Evolutionary conservation across 2,329 filamentous ascomycete species (phyloP), one percentile per base, ranked within the genome.

Genomic region (Huntiella decipiens): DNA sequence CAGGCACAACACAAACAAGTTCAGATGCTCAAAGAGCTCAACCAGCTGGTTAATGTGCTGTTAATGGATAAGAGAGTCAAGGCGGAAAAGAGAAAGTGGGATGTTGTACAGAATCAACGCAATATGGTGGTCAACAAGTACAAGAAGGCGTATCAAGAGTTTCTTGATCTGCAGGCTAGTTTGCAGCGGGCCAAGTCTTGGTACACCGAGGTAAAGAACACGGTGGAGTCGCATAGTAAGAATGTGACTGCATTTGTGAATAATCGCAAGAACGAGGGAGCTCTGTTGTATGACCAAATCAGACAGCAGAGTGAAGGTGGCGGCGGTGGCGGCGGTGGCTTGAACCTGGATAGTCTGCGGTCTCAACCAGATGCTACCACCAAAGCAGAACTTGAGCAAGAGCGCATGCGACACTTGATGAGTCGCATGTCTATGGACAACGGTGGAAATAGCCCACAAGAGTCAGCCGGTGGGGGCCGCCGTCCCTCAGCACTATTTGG

Each of bases 231-330:
- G 57, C 66, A 95, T 36, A 77, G 86, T 55, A 91, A 94, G 70
- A 98, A 98, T 55, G 91, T 98, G 1, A 88, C 96, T 53, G 82
- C 82, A 0, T 98, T 98, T 62, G 87, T 98, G 53, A 92, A 86
- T 65, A 98, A 98, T 60, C 75, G 91, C 44, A 70, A 87, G 50
- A 80, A 83, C 1, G 91, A 98, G 64, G 91, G 91, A 3, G 84
- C 85, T 0, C 84, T 94, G 58, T 71, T 98, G 4, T 72, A 98
- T 33, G 77, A 75, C 53, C 81, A 86, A 54, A 98, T 98, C 52
- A 41, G 13, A 10, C 86, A 94, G 60, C 77, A 82, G 53, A 28
- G 22, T 8, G 22, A 28, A 8, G 4, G 22, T 28, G 22, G 22
- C 22, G 22, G 22, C 8, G 22, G 22, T 8, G 22, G 22, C 8